Evolutionary conservation across 2,329 filamentous ascomycete species (phyloP).

Genomic region (Coniochaeta pulveracea): DNA sequence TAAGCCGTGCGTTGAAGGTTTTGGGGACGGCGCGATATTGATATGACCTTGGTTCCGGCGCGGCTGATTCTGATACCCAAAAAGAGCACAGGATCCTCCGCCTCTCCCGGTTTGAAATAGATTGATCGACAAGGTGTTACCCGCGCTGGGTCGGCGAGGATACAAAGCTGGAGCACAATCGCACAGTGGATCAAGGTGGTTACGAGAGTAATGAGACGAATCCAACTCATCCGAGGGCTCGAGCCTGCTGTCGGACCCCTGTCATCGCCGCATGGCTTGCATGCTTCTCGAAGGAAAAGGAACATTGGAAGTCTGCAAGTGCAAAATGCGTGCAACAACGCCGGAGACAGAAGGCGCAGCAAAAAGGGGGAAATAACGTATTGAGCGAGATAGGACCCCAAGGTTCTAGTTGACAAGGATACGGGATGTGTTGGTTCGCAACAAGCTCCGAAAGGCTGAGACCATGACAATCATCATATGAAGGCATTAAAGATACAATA

Average conservation of each 20-base stretch:
- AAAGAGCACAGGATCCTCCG: background rate
- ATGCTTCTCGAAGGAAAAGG: constrained; percentile 1
- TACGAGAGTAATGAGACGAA: no score
- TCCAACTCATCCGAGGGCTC: background rate
- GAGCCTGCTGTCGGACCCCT: background rate
- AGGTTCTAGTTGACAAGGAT: background rate
- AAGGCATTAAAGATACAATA: no score
- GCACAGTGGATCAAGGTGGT: background rate
- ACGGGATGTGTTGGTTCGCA: constrained; percentile 1
- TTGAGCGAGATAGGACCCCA: constrained; percentile 1
- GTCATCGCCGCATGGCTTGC: background rate
- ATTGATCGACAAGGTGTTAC: constrained; percentile 2
- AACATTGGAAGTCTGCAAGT: background rate
- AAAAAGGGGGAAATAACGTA: background rate
- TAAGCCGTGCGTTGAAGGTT: no score
- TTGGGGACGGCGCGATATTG: no score
- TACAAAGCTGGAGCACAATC: background rate
- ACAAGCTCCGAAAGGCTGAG: background rate
- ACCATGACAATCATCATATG: no score
- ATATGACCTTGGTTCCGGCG: no score
- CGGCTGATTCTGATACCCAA: no score
- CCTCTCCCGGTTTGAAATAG: constrained; percentile 2
- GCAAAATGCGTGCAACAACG: background rate
- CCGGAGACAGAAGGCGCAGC: no score
- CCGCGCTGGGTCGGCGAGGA: no score